These are phyloP conservation scores for Laburnicola sp. DNA, from an alignment of 2,329 filamentous ascomycete genomes.

Conservation along the genomic window DNA sequence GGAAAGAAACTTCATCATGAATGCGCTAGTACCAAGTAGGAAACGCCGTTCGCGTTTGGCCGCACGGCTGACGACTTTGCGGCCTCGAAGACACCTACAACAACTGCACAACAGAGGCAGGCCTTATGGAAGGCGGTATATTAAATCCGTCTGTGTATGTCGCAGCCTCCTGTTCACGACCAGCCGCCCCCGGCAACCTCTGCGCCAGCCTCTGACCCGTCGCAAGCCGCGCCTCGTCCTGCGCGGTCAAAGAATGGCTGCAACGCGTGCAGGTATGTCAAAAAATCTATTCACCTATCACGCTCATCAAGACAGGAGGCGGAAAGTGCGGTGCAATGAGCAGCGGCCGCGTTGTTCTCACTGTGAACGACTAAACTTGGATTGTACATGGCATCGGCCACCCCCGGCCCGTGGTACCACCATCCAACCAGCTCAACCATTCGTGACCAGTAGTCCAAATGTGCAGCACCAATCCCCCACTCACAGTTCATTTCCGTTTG, in stretches of 20 bases:
- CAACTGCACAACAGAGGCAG: no score
- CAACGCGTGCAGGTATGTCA: slow-evolving; percentile 33
- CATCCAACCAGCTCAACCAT: slow-evolving; percentile 24
- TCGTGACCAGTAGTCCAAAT: slow-evolving; percentile 18
- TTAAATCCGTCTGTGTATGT: no score
- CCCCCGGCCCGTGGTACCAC: slow-evolving; percentile 19
- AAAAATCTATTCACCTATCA: neutral
- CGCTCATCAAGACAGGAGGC: slow-evolving; percentile 43
- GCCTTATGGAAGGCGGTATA: no score
- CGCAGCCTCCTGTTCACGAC: no score
- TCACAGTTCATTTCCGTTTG: slow-evolving; percentile 18
- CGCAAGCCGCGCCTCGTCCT: slow-evolving; percentile 21
- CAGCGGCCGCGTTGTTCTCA: slow-evolving; percentile 57
- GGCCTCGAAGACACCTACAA: no score
- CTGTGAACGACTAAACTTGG: slow-evolving; percentile 57
- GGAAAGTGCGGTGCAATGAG: slow-evolving; percentile 61
- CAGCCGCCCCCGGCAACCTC: no score
- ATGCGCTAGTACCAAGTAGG: no score
- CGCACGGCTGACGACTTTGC: no score
- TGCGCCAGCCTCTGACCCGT: no score
- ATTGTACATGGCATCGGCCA: slow-evolving; percentile 55
- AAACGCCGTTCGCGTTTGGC: no score
- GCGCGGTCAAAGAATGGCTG: slow-evolving; percentile 38
- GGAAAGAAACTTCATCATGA: no score
- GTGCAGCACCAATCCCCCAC: slow-evolving; percentile 16